phyloP scores from a whole-genome alignment of 2,329 filamentous ascomycete genomes.

The Aspergillus glaucus region DNA sequence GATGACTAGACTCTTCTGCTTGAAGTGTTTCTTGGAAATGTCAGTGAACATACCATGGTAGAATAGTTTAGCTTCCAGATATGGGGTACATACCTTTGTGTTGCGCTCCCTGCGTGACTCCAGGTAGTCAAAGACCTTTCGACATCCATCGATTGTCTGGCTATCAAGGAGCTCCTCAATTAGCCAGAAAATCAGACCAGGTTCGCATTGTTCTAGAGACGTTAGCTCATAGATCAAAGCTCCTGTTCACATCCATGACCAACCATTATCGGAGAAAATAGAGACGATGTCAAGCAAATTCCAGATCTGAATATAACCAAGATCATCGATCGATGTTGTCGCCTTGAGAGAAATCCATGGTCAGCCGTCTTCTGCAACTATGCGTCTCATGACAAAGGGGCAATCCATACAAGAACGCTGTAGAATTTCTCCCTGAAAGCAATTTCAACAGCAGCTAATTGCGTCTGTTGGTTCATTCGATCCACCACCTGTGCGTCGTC shows the following conservation, averaged over 20 bases:
- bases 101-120: conserved; percentile 88
- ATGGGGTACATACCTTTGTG: conserved; percentile 54
- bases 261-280: conserved; percentile 75
- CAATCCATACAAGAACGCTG: conserved; percentile 60
- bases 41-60: conserved; percentile 15
- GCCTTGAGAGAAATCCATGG: conserved; percentile 45
- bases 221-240: conserved; percentile 14
- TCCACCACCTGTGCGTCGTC: conserved; percentile 14
- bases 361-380: conserved; percentile 7
- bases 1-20: conserved; percentile 80
- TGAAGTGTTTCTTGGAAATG: conserved; percentile 56
- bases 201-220: conserved; percentile 55
- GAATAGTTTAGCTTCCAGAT: not conserved
- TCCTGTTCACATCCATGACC: conserved; percentile 34
- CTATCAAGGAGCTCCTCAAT: conserved; percentile 94
- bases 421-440: conserved; percentile 78
- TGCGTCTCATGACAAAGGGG: not conserved
- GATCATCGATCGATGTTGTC: conserved; percentile 66
- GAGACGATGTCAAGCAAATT: conserved; percentile 89
- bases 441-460: conserved; percentile 69
- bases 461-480: conserved; percentile 47
- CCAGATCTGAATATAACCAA: conserved; percentile 79
- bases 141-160: conserved; percentile 87
- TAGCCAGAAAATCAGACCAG: conserved; percentile 78
- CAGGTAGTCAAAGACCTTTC: conserved; percentile 86